Evolutionary conservation across 2,329 filamentous ascomycete species (phyloP).

Genomic region (Fragosphaeria purpurea): DNA sequence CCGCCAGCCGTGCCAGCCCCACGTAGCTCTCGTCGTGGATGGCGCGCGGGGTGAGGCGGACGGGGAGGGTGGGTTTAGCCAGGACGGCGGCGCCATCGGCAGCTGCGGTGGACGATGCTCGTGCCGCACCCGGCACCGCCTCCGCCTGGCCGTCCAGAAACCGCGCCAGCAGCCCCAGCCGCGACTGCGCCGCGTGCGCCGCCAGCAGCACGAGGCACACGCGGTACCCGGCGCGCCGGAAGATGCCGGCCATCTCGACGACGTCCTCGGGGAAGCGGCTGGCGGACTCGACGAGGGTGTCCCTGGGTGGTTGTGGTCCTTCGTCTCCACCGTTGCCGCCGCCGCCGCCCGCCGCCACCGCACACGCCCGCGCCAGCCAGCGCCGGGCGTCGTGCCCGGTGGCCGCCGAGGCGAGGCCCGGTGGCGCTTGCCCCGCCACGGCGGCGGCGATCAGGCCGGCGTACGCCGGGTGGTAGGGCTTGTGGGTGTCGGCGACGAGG

Average conservation of each 20-base stretch:
- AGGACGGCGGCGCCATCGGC: slow-evolving; percentile 14
- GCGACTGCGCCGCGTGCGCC: slow-evolving; percentile 30
- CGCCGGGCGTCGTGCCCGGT: slow-evolving; percentile 30
- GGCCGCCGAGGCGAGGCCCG: slow-evolving; percentile 28
- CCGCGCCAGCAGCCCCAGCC: slow-evolving; percentile 31
- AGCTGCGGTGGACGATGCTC: no score
- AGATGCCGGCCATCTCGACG: slow-evolving; percentile 23
- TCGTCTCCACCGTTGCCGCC: slow-evolving; percentile 5
- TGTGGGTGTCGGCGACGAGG: slow-evolving; percentile 40
- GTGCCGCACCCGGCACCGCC: slow-evolving; percentile 8
- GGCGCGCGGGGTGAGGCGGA: slow-evolving; percentile 30
- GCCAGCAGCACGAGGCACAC: slow-evolving; percentile 32
- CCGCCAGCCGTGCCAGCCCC: slow-evolving; percentile 27
- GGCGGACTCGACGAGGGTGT: slow-evolving; percentile 35
- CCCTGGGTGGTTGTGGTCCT: no score
- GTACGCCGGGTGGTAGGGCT: slow-evolving; percentile 36
- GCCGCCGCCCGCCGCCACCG: slow-evolving; percentile 19
- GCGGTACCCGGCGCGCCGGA: slow-evolving; percentile 24
- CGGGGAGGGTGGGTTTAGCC: slow-evolving; percentile 20
- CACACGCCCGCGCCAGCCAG: slow-evolving; percentile 33
- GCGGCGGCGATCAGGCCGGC: slow-evolving; percentile 17
- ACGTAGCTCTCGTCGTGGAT: slow-evolving; percentile 37
- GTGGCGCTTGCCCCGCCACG: slow-evolving; percentile 14
- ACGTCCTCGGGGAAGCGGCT: slow-evolving; percentile 35
- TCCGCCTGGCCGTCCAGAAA: slow-evolving; percentile 27